These are phyloP conservation scores for Tripterygium wilfordii DNA, from an alignment of 177 flowering plant species.

Conservation along the genomic window DNA sequence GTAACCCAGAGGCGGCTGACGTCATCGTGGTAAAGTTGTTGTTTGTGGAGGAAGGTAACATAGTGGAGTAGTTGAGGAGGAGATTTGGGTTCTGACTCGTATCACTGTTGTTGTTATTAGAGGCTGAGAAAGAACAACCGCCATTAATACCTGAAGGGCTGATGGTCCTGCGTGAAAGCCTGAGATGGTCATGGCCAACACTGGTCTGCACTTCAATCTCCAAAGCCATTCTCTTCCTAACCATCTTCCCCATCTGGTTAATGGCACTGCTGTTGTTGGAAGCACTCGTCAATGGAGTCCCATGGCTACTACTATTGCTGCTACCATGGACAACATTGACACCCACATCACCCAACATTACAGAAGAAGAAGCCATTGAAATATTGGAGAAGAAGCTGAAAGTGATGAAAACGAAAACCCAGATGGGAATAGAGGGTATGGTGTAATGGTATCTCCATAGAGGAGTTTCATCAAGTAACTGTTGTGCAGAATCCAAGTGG, in stretches of 20 bases:
- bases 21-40: conserved; percentile 22
- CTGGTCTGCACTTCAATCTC: conserved; percentile 23
- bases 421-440: too few species aligned
- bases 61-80: conserved; percentile 40
- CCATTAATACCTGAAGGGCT: neutral
- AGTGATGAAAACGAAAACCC: too few species aligned
- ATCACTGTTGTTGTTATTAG: conserved; percentile 1
- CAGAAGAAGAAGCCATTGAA: too few species aligned
- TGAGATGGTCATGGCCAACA: conserved; percentile 3
- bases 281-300: conserved; percentile 8
- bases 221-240: conserved; percentile 64
- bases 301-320: neutral
- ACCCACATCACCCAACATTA: too few species aligned
- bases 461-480: too few species aligned
- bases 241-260: conserved; percentile 27
- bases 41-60: conserved; percentile 24
- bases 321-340: too few species aligned
- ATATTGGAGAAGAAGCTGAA: too few species aligned
- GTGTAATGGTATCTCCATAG: too few species aligned
- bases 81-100: conserved; percentile 4
- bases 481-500: too few species aligned
- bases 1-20: conserved; percentile 22
- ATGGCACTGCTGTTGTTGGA: conserved; percentile 14
- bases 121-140: neutral
- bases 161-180: conserved; percentile 2